Evolutionary conservation across 805 yeast genomes (phyloP), one percentile per base, ranked within the genome.

Genomic region (Candida germanica): DNA sequence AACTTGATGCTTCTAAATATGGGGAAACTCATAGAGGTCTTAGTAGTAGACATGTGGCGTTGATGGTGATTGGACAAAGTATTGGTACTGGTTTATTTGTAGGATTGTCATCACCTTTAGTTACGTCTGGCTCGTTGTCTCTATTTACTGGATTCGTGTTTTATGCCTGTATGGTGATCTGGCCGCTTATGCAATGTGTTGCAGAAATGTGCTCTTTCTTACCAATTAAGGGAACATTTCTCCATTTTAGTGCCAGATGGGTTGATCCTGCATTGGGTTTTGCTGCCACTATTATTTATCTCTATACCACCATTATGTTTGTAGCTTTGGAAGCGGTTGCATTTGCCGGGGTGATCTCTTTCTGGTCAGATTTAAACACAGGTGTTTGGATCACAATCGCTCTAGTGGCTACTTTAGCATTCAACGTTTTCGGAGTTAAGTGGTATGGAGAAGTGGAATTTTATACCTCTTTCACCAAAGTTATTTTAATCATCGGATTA

Each of bases 361-460:
- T 45, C 44, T 59, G 66, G 66, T 49, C 53, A n/a, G 59, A 53
- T 34, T 39, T 53, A 10, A 54, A 53, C 29, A 57, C 66, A 1
- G 66, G 59, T 3, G 50, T 59, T 5, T 58, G 54, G 44, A 61
- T 60, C 33, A 47, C 65, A 26, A 33, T 60, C 5, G 54, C 54
- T 1, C 37, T 60, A 29, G 54, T 56, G 12, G 27, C 55, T 6
- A 54, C 48, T 24, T 39, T 58, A 12, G 30, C 51, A 9, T 57
- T 61, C 47, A 60, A 61, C 31, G 35, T 56, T 9, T 50, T 58
- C 29, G 64, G 59, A 11, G 68, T 61, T 22, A 54, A 50, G 26
- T 47, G 54, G 44, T 62, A 61, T 37, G 67, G 73, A 22, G 85
- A 83, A 46, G 72, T 54, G 17, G 69, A 63, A 43, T 61, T 61